Evolutionary conservation across 2,329 filamentous ascomycete genomes (phyloP).

Genomic region (Penicillium sp.): DNA sequence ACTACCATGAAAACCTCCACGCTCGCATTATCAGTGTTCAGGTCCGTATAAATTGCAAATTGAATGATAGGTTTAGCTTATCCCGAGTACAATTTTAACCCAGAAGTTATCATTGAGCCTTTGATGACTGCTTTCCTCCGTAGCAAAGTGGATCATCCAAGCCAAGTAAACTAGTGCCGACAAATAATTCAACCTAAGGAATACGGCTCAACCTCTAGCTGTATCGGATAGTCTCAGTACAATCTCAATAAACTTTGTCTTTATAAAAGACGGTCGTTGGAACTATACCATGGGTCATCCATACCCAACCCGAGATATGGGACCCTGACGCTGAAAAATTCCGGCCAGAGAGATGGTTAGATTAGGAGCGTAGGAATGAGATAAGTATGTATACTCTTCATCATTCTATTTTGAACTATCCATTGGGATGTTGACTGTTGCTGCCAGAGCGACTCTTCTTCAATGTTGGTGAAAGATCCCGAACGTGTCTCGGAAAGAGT

Average conservation of each 20-base stretch:
- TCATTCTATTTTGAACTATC: not conserved
- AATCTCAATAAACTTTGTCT: too few relatives aligned
- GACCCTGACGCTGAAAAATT: not conserved
- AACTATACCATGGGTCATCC: constrained; percentile 2
- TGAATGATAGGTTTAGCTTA: not conserved
- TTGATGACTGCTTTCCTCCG: not conserved
- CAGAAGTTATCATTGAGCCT: too few relatives aligned
- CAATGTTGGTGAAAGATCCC: not conserved
- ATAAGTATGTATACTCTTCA: not conserved
- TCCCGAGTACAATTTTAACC: too few relatives aligned
- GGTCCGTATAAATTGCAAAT: too few relatives aligned
- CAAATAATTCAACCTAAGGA: not conserved
- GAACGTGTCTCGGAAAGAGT: not conserved
- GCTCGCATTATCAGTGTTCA: too few relatives aligned
- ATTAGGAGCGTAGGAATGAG: not conserved
- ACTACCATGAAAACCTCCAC: not conserved
- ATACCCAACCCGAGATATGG: constrained; percentile 1
- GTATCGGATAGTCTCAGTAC: not conserved
- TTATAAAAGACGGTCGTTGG: constrained; percentile 1
- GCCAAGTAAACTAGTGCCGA: not conserved
- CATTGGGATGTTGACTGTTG: not conserved
- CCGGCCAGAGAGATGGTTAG: constrained; percentile 1
- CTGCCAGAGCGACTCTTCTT: constrained; percentile 3
- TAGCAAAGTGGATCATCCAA: not conserved
- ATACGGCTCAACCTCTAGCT: not conserved